Conservation (phyloP, 1,139 yeast species). For the Saccharomyces hybrid region DNA sequence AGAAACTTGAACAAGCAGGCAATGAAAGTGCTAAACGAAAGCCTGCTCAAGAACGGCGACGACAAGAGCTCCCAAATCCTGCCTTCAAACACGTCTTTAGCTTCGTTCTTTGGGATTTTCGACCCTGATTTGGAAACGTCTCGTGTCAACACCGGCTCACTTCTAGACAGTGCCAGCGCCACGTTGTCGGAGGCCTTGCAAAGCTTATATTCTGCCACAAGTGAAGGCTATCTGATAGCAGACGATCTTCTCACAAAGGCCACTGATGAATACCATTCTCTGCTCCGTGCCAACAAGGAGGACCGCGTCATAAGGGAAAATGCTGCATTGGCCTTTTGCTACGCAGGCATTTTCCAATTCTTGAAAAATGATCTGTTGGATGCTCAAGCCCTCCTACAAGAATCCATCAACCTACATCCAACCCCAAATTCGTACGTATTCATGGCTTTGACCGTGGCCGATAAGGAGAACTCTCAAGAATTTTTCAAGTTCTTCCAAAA, state of each 20-base stretch:
- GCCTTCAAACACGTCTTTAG: constrained; percentile 77
- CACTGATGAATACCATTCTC: constrained; percentile 43
- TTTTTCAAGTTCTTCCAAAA: constrained; percentile 48
- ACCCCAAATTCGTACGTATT: constrained; percentile 74
- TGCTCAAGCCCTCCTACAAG: constrained; percentile 52
- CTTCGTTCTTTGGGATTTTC: constrained; percentile 68
- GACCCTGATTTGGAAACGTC: constrained; percentile 24
- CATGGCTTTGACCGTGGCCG: constrained; percentile 77
- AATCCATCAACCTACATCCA: constrained; percentile 59
- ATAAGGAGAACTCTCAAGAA: constrained; percentile 58
- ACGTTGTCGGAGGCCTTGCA: constrained; percentile 61
- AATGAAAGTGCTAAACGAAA: constrained; percentile 53
- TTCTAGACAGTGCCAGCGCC: constrained; percentile 44
- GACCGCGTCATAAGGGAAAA: constrained; percentile 32
- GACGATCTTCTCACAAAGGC: constrained; percentile 63
- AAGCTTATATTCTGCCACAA: constrained; percentile 53
- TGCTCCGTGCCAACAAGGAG: constrained; percentile 29
- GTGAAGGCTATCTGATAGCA: constrained; percentile 67
- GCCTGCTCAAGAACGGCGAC: constrained; percentile 41
- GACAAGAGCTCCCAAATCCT: constrained; percentile 37
- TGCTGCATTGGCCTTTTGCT: constrained; percentile 71
- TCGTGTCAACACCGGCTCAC: constrained; percentile 33
- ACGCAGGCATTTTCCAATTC: constrained; percentile 71
- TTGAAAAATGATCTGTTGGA: constrained; percentile 60
- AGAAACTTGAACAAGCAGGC: constrained; percentile 74